Conservation (phyloP, 345 rosid species). For the Stellera chamaejasme region DNA sequence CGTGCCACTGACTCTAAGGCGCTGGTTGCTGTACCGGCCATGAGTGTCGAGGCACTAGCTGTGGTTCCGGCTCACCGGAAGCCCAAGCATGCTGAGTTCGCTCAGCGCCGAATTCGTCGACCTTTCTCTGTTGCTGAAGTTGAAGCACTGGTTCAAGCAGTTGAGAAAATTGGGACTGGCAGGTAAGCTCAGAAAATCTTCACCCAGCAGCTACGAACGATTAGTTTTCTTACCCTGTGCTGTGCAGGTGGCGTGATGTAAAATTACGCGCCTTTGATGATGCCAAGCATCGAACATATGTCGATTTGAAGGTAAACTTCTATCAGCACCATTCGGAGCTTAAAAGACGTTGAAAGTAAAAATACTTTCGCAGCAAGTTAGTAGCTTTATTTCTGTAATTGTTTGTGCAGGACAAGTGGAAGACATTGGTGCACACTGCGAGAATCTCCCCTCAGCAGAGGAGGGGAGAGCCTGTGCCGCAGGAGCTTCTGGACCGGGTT, state of each 20-base stretch:
- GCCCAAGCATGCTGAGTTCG: conserved; percentile 66
- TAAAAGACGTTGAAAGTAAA: too few relatives aligned
- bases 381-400: conserved; percentile 6
- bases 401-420: conserved; percentile 85
- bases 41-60: conserved; percentile 48
- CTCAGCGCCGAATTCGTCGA: conserved; percentile 93
- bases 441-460: conserved; percentile 97
- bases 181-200: conserved; percentile 36
- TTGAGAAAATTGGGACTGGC: conserved; percentile 98
- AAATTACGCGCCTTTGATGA: conserved; percentile 85
- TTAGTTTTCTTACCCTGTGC: conserved; percentile 12
- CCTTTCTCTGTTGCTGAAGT: conserved; percentile 98
- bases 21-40: conserved; percentile 50
- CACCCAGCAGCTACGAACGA: neutral
- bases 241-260: conserved; percentile 92
- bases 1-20: conserved; percentile 56
- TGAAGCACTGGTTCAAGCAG: conserved; percentile 94
- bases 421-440: conserved; percentile 94
- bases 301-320: conserved; percentile 73
- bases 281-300: conserved; percentile 93
- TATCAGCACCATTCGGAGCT: neutral
- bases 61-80: conserved; percentile 61
- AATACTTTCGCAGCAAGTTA: neutral
- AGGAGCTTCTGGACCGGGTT: conserved; percentile 89
- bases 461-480: conserved; percentile 98